A percentile compares a stretch with the other conserved stretches of the same genome.
Evolutionary conservation across 352 stramenopile genomes (phyloP).

Genomic region (Phytophthora pseudosyringae): DNA sequence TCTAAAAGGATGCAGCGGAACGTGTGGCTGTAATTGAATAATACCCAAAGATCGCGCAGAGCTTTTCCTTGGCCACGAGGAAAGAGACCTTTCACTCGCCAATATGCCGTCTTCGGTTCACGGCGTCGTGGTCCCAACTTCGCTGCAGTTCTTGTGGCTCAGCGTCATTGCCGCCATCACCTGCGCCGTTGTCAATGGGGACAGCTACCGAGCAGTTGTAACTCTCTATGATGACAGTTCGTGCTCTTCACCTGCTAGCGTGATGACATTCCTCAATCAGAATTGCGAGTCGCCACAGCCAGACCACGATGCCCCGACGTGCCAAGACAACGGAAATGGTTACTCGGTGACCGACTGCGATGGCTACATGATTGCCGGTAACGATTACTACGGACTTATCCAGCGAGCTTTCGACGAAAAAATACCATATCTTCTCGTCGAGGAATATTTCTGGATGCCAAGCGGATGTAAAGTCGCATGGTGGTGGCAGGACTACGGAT

Average conservation of each 20-base stretch:
- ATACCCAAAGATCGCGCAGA: background rate
- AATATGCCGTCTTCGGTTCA: background rate
- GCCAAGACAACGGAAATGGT: background rate
- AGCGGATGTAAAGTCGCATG: background rate
- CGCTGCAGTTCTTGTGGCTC: background rate
- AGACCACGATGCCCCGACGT: constrained; percentile 9
- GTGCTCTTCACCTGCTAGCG: constrained; percentile 1
- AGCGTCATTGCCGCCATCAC: background rate
- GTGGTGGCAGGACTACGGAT: background rate
- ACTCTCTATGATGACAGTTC: constrained; percentile 9
- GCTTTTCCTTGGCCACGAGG: background rate
- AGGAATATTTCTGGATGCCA: constrained; percentile 6
- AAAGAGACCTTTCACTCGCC: background rate
- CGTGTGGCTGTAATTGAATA: background rate
- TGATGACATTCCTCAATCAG: background rate
- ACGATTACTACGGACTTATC: constrained; percentile 4
- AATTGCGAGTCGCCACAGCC: background rate
- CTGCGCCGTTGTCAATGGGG: background rate
- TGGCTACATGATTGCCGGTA: constrained; percentile 1
- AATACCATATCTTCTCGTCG: constrained; percentile 12
- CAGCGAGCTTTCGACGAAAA: background rate
- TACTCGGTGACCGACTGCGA: constrained; percentile 11
- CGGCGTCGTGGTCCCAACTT: background rate
- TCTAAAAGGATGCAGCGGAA: background rate
- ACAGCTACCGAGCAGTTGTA: background rate